These are phyloP conservation scores for Phytophthora rubi DNA, from an alignment of 352 stramenopile species.

Conservation along the genomic window DNA sequence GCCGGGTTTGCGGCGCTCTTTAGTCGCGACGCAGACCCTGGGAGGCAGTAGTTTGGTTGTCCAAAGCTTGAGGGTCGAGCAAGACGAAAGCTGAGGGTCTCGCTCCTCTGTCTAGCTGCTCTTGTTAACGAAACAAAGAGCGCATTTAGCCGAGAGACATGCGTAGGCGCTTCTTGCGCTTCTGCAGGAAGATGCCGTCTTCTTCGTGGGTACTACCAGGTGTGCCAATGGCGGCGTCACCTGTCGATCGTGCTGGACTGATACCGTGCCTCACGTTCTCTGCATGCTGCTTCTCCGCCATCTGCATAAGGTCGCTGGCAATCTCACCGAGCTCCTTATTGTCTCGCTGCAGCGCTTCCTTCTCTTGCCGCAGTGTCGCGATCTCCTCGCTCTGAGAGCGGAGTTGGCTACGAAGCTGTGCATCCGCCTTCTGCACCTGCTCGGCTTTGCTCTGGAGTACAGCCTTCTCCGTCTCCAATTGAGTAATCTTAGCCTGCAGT, in stretches of 20 bases:
- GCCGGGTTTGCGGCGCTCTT: slow-evolving; percentile 17
- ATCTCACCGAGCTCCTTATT: slow-evolving; percentile 68
- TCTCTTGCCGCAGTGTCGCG: slow-evolving; percentile 39
- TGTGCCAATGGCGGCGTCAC: slow-evolving; percentile 11
- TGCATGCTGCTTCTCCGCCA: slow-evolving; percentile 62
- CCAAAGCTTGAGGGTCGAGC: slow-evolving; percentile 22
- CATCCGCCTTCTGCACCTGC: slow-evolving; percentile 67
- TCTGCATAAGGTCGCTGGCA: slow-evolving; percentile 71
- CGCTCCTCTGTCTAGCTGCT: slow-evolving; percentile 23
- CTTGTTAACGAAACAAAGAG: slow-evolving; percentile 29
- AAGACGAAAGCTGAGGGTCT: slow-evolving; percentile 14
- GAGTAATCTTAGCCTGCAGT: slow-evolving; percentile 40
- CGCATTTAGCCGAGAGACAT: slow-evolving; percentile 42
- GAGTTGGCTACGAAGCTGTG: slow-evolving; percentile 57
- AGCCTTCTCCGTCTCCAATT: slow-evolving; percentile 75
- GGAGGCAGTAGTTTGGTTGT: slow-evolving; percentile 28
- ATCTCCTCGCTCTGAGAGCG: slow-evolving; percentile 56
- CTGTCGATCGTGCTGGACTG: slow-evolving; percentile 39
- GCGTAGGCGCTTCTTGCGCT: slow-evolving; percentile 52
- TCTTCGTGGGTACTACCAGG: slow-evolving; percentile 25
- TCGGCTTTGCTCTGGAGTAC: slow-evolving; percentile 65
- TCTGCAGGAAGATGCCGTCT: slow-evolving; percentile 43
- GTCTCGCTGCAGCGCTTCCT: slow-evolving; percentile 44
- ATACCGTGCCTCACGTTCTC: slow-evolving; percentile 33
- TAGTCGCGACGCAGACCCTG: slow-evolving; percentile 17